Base-by-base conservation (phyloP, 768 basidiomycete genomes). In the Hericium coralloides region DNA sequence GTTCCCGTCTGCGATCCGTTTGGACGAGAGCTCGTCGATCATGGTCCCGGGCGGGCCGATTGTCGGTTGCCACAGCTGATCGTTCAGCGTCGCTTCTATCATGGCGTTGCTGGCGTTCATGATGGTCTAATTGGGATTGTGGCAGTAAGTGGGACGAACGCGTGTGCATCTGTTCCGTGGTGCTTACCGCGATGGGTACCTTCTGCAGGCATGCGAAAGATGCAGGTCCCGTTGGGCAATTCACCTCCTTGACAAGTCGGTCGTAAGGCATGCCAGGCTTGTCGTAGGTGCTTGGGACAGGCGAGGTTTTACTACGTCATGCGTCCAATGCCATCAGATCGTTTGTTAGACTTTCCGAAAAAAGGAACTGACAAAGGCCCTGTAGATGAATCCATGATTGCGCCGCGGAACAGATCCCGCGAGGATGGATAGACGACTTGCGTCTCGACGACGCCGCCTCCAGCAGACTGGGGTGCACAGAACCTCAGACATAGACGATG, bases 21-120 rank as follows among this genome's bases (percentile, higher is more conserved):
- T 54, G 0, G 80, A 82, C 3, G 79, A 75, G 39, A 74, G 64
- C 56, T 71, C 72, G 0, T 76, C 67, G 31, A 74, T 65, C 37
- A 82, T 69, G 63, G 78, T 82, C 2, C 79, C 79, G 0, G 67
- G 55, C 2, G 78, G 31, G 0, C n/a, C 80, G n/a, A 81, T 70
- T 1, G 78, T 63, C 0, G 81, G 80, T 58, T 82, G 70, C 81
- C 81, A 82, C 8, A 82, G 66, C 55, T 82, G 81, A 0, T 56
- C n/a, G 54, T 82, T 81, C 25, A 83, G 65, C 2, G 76, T 77
- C 0, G 68, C 55, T 0, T 23, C 50, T 23, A 80, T 74, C 75
- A 81, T 74, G 0, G 58, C 43, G 59, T 82, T 82, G 57, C 73
- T 79, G 53, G 75, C 72, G 55, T 73, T 72, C 57, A 79, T 36